phyloP scores from a whole-genome alignment of 192 early-diverging fungal genomes.

The Radiomyces spectabilis region DNA sequence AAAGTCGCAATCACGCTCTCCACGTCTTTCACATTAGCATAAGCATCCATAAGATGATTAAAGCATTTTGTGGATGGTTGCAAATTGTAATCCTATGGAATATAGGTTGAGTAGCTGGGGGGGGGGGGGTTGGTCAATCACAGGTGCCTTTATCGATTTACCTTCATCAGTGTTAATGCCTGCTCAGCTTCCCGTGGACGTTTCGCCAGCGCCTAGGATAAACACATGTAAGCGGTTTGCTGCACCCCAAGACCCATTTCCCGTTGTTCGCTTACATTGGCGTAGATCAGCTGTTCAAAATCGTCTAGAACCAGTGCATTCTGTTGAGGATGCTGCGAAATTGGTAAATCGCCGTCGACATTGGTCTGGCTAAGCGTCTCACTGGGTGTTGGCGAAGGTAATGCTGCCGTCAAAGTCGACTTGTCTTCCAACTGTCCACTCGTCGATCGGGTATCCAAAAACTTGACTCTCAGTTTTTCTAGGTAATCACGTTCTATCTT shows the following conservation, averaged over 20 bases:
- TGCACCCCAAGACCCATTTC: background rate
- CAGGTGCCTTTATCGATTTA: background rate
- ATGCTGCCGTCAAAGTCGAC: too few species aligned
- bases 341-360: too few species aligned
- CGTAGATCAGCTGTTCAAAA: conserved; percentile 50
- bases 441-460: conserved; percentile 22
- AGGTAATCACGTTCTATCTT: conserved; percentile 24
- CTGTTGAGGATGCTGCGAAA: too few species aligned
- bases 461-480: conserved; percentile 25
- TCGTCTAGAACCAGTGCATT: conserved; percentile 1
- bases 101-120: background rate
- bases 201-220: conserved; percentile 36
- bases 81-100: conserved; percentile 51
- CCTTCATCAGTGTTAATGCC: conserved; percentile 50
- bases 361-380: too few species aligned
- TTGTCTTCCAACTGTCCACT: background rate
- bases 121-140: too few species aligned
- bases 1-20: conserved; percentile 56
- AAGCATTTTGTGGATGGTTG: conserved; percentile 62
- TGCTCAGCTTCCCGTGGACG: conserved; percentile 54
- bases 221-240: background rate
- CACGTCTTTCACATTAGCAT: conserved; percentile 59
- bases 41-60: conserved; percentile 74
- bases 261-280: conserved; percentile 35
- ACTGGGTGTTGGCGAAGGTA: too few species aligned